phyloP scores from a whole-genome alignment of 2,329 filamentous ascomycete genomes.

The Colletotrichum phormii region DNA sequence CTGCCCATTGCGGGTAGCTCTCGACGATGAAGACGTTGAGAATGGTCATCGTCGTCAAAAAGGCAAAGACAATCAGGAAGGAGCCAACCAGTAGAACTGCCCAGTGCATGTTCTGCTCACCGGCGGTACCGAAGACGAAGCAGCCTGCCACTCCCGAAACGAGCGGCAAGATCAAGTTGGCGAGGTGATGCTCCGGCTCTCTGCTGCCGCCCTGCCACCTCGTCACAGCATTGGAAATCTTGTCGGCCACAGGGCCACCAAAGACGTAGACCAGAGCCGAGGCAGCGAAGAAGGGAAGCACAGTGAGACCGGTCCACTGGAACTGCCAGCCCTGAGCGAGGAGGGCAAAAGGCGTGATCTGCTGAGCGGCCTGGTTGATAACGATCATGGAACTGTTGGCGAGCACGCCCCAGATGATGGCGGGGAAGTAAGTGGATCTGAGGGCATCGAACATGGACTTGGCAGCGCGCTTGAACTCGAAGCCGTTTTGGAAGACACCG shows the following conservation, averaged over 20 bases:
- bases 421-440: conserved; percentile 48
- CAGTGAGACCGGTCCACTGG: conserved; percentile 43
- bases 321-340: conserved; percentile 43
- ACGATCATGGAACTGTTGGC: conserved; percentile 46
- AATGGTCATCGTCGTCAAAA: conserved; percentile 43
- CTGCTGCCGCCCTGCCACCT: conserved; percentile 42
- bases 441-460: conserved; percentile 43
- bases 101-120: conserved; percentile 43
- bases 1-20: conserved; percentile 44
- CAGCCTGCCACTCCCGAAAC: conserved; percentile 42
- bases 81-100: conserved; percentile 42
- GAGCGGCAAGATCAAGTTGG: conserved; percentile 46
- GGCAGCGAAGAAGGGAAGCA: conserved; percentile 41
- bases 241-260: conserved; percentile 45
- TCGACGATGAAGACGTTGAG: conserved; percentile 48
- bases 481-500: conserved; percentile 45
- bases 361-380: conserved; percentile 43
- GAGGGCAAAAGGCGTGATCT: conserved; percentile 36
- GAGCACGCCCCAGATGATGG: conserved; percentile 47
- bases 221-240: conserved; percentile 44
- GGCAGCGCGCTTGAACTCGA: conserved; percentile 41
- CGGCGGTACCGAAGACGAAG: conserved; percentile 47
- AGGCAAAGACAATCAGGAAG: conserved; percentile 45
- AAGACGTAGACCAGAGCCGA: conserved; percentile 40
- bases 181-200: conserved; percentile 48